Conservation (phyloP, 2,329 filamentous ascomycete genomes). For the Fusarium sp. region DNA sequence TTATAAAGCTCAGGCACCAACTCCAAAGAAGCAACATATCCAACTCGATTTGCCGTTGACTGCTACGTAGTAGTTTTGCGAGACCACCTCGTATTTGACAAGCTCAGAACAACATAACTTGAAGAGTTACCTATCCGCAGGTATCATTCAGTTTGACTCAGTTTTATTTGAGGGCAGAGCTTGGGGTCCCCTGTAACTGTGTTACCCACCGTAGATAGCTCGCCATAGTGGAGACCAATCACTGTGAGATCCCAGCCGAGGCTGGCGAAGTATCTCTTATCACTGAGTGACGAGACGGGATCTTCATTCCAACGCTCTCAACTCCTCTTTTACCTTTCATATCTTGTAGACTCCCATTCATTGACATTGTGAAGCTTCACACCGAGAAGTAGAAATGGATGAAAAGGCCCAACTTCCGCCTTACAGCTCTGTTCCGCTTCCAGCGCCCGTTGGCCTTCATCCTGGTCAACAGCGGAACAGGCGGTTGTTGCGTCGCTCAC, state of each 20-base stretch:
- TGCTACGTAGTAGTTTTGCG: not conserved
- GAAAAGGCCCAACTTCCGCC: slow-evolving; percentile 58
- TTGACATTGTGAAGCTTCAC: not conserved
- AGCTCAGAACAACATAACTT: not conserved
- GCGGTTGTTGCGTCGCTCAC: slow-evolving; percentile 53
- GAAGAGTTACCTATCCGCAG: not conserved
- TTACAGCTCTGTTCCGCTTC: slow-evolving; percentile 51
- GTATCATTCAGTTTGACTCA: not conserved
- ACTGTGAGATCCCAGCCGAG: slow-evolving; percentile 3
- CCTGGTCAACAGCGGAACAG: slow-evolving; percentile 32
- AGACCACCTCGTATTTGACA: not conserved
- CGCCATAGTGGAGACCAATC: slow-evolving; percentile 26
- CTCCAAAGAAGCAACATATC: not conserved
- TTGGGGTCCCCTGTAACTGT: not conserved
- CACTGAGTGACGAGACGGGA: slow-evolving; percentile 4
- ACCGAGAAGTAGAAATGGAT: slow-evolving; percentile 38
- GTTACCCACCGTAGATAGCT: not conserved
- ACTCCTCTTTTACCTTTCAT: slow-evolving; percentile 3
- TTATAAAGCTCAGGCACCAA: not conserved
- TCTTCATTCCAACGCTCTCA: slow-evolving; percentile 27
- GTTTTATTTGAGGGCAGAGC: not conserved
- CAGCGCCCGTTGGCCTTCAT: slow-evolving; percentile 29
- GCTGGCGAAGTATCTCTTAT: slow-evolving; percentile 11
- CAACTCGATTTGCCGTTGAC: not conserved
- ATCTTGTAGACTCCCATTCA: not conserved